Percentiles rank a stretch among this genome's conserved stretches.
Evolutionary conservation across 108 stramenopile species (phyloP).

Genomic region (Schizochytrium sp.): DNA sequence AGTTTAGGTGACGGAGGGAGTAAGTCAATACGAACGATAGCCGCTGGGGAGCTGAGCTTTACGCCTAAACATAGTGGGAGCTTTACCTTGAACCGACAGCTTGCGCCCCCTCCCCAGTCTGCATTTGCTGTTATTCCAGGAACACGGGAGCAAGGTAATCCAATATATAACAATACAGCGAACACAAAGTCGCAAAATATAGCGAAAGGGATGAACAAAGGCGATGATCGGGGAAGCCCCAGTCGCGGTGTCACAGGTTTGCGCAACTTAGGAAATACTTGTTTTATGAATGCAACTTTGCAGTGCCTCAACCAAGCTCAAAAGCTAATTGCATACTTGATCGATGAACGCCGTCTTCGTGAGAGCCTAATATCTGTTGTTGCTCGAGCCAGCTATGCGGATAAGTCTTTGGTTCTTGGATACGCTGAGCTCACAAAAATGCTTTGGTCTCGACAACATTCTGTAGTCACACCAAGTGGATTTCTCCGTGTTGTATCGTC

Average conservation of each 20-base stretch:
- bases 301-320: slow-evolving; percentile 91
- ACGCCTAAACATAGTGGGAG: not conserved
- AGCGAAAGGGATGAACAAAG: not conserved
- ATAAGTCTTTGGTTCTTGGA: not conserved
- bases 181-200: not conserved
- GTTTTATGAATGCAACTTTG: slow-evolving; percentile 93
- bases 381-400: not conserved
- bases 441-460: slow-evolving; percentile 45
- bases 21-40: not conserved
- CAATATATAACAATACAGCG: not conserved
- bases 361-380: not conserved
- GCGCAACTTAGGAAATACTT: slow-evolving; percentile 96
- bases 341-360: slow-evolving; percentile 64
- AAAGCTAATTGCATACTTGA: slow-evolving; percentile 88
- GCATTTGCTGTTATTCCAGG: slow-evolving; percentile 41
- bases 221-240: not conserved
- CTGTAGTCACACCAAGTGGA: slow-evolving; percentile 21
- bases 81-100: slow-evolving; percentile 7
- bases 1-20: not conserved
- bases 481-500: not conserved
- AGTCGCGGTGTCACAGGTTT: slow-evolving; percentile 86
- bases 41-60: not conserved
- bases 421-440: not conserved
- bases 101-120: slow-evolving; percentile 45
- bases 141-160: not conserved